Evolutionary conservation across 768 basidiomycete genomes (phyloP).

Genomic region (Chalciporus piperatus): DNA sequence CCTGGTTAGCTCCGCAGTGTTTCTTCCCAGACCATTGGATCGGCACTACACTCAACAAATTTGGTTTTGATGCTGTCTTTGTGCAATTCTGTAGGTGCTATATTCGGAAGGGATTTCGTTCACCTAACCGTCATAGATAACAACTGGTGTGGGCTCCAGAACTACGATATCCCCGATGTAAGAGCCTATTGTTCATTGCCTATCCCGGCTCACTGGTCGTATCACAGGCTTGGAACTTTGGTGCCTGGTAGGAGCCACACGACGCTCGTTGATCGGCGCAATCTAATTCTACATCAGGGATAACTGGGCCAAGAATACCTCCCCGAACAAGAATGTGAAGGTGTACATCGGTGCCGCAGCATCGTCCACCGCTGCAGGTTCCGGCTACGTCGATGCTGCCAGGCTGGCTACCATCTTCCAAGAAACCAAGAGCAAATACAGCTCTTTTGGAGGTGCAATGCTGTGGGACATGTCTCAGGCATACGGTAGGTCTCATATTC

Average conservation of each 20-base stretch:
- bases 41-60: conserved; percentile 41
- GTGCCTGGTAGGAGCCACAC: conserved; percentile 27
- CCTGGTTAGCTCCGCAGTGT: conserved; percentile 40
- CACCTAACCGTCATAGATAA: conserved; percentile 34
- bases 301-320: conserved; percentile 44
- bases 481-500: conserved; percentile 28
- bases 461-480: conserved; percentile 48
- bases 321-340: conserved; percentile 46
- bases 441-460: conserved; percentile 46
- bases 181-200: not conserved
- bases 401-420: conserved; percentile 34
- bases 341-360: conserved; percentile 52
- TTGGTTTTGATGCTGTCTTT: conserved; percentile 49
- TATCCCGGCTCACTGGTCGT: not conserved
- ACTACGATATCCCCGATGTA: conserved; percentile 45
- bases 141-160: conserved; percentile 35
- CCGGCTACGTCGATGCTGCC: conserved; percentile 40
- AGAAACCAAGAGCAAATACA: conserved; percentile 34
- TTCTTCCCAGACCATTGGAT: conserved; percentile 48
- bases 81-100: conserved; percentile 44
- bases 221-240: conserved; percentile 47
- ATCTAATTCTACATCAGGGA: conserved; percentile 14
- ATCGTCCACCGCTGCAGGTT: conserved; percentile 39
- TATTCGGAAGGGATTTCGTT: not conserved
- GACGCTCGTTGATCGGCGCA: no score